phyloP scores from a whole-genome alignment of 495 filamentous ascomycete genomes.

The Neurospora hispaniola region DNA sequence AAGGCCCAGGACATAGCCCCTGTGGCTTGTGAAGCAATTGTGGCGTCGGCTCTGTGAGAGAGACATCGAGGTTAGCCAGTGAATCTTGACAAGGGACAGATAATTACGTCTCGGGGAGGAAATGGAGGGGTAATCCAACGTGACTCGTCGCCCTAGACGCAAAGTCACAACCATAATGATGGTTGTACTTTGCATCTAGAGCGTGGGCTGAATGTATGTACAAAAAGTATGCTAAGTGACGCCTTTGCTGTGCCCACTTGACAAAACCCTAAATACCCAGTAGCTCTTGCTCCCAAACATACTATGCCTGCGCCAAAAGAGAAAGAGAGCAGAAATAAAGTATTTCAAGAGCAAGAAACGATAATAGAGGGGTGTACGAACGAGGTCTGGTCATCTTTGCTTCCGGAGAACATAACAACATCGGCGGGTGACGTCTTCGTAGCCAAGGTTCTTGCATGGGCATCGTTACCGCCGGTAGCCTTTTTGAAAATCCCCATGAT shows the following conservation, averaged over 20 bases:
- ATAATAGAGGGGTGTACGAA: conserved; percentile 43
- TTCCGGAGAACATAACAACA: conserved; percentile 95
- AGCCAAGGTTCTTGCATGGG: conserved; percentile 63
- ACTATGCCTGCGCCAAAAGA: background rate
- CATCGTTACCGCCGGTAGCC: conserved; percentile 73
- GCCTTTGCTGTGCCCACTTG: conserved; percentile 1
- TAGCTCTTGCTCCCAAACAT: background rate
- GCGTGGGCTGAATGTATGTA: conserved; percentile 19
- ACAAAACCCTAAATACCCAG: background rate
- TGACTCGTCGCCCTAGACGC: conserved; percentile 44
- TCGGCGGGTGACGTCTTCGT: conserved; percentile 94
- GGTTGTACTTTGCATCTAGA: conserved; percentile 28
- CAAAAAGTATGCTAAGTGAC: conserved; percentile 7
- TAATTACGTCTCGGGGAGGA: background rate
- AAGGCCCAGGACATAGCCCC: conserved; percentile 99
- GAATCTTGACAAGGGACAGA: background rate
- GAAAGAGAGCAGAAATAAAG: background rate
- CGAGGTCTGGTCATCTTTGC: conserved; percentile 94
- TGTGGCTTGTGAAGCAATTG: conserved; percentile 71
- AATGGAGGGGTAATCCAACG: conserved; percentile 31
- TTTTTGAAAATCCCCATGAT: conserved; percentile 90
- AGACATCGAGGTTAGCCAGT: conserved; percentile 13
- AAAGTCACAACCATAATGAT: conserved; percentile 25
- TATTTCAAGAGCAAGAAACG: conserved; percentile 10
- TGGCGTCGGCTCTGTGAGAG: conserved; percentile 47